These are phyloP conservation scores for Sophora flavescens DNA, from an alignment of 306 rosid species.

Conservation along the genomic window DNA sequence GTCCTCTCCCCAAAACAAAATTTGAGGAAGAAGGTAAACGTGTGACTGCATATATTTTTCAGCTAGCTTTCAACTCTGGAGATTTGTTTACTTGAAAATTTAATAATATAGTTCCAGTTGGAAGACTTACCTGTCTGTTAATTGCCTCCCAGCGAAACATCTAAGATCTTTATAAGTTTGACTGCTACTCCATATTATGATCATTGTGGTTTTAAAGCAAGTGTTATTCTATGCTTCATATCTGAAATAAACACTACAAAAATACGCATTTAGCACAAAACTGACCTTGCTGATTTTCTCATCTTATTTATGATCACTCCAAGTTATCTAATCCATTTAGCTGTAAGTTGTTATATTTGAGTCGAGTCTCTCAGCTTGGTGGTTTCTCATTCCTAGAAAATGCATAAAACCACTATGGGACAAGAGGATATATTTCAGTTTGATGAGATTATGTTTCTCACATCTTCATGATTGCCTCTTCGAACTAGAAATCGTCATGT, in stretches of 20 bases:
- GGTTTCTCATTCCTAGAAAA: slow-evolving; percentile 28
- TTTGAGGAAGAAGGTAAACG: not conserved
- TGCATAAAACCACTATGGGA: not conserved
- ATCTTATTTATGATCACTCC: slow-evolving; percentile 6
- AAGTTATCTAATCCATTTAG: slow-evolving; percentile 15
- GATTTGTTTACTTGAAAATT: not conserved
- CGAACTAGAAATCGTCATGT: slow-evolving; percentile 24
- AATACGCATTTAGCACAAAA: slow-evolving; percentile 11
- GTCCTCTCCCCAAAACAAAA: not conserved
- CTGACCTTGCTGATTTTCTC: slow-evolving; percentile 17
- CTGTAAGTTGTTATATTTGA: slow-evolving; percentile 14
- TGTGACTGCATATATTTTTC: slow-evolving; percentile 8
- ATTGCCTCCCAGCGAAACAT: not conserved
- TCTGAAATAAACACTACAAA: slow-evolving; percentile 20
- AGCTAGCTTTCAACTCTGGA: not conserved
- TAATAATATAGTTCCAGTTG: slow-evolving; percentile 13
- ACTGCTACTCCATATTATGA: slow-evolving; percentile 32
- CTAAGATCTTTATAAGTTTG: slow-evolving; percentile 6
- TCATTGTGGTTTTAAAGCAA: slow-evolving; percentile 4
- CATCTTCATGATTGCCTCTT: slow-evolving; percentile 16
- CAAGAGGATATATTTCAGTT: slow-evolving; percentile 19
- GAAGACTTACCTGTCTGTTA: not conserved
- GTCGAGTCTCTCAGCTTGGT: slow-evolving; percentile 1
- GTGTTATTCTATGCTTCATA: slow-evolving; percentile 19
- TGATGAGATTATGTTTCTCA: slow-evolving; percentile 32